These are phyloP conservation scores for Beauveria scarabaeidicola DNA, from an alignment of 2,329 filamentous ascomycete species.

Conservation along the genomic window DNA sequence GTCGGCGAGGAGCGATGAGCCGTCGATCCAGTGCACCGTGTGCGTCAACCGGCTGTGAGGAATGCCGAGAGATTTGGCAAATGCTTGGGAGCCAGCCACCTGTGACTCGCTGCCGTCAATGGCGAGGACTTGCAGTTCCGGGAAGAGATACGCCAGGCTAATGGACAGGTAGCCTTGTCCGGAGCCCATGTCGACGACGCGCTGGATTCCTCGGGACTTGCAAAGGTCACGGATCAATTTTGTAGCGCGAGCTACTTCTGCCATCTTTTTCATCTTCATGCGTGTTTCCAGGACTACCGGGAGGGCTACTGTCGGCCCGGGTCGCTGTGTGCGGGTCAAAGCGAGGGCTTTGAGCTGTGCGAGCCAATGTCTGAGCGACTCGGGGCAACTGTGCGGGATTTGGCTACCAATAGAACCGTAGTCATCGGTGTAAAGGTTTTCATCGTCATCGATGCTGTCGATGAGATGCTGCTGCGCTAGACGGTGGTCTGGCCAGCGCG, in stretches of 20 bases:
- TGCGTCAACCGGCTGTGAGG: constrained; percentile 17
- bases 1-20: constrained; percentile 14
- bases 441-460: constrained; percentile 18
- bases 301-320: constrained; percentile 12
- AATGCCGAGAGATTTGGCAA: constrained; percentile 18
- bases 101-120: constrained; percentile 25
- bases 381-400: constrained; percentile 8
- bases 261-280: constrained; percentile 25
- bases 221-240: constrained; percentile 20
- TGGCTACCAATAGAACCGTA: not conserved
- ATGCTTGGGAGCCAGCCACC: constrained; percentile 19
- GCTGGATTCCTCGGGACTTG: constrained; percentile 17
- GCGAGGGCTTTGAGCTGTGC: constrained; percentile 17
- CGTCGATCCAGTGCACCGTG: constrained; percentile 22
- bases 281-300: constrained; percentile 17
- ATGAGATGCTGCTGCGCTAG: constrained; percentile 23
- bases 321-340: constrained; percentile 17
- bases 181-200: constrained; percentile 20
- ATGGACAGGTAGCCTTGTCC: constrained; percentile 25
- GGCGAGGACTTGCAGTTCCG: constrained; percentile 19
- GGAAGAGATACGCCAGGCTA: constrained; percentile 22
- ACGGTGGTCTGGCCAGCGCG: constrained; percentile 20
- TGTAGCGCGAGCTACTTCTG: constrained; percentile 21
- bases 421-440: not conserved
- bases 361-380: constrained; percentile 20